A percentile compares a stretch with the other conserved stretches of the same genome.
Evolutionary conservation across 1,284 basidiomycete genomes (phyloP).

Genomic region (Inonotus obliquus): DNA sequence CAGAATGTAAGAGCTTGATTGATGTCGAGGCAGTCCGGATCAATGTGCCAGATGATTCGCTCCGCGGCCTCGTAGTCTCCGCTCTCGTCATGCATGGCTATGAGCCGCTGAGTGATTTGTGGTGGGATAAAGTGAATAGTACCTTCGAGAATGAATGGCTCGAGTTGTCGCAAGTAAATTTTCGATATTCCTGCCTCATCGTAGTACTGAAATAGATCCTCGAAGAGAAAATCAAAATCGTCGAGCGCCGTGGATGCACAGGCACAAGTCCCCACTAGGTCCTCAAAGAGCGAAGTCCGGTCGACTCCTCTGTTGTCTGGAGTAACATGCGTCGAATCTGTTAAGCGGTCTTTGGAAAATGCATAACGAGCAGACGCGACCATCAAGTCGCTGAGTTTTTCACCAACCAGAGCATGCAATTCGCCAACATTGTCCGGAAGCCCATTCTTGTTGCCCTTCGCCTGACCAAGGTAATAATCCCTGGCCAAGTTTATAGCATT

Average conservation of each 20-base stretch:
- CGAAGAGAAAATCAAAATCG: slow-evolving; percentile 85
- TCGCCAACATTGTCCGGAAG: slow-evolving; percentile 66
- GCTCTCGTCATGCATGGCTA: slow-evolving; percentile 74
- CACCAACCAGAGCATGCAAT: slow-evolving; percentile 65
- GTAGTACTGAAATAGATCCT: slow-evolving; percentile 90
- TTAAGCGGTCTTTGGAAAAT: slow-evolving; percentile 93
- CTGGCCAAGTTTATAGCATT: slow-evolving; percentile 85
- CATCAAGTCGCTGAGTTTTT: slow-evolving; percentile 81
- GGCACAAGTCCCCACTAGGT: slow-evolving; percentile 77
- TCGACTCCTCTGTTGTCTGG: slow-evolving; percentile 89
- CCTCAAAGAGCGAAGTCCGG: slow-evolving; percentile 86
- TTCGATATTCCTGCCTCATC: slow-evolving; percentile 78
- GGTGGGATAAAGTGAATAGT: slow-evolving; percentile 76
- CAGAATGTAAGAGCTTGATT: slow-evolving; percentile 91
- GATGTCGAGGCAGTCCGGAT: slow-evolving; percentile 87
- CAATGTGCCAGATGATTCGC: slow-evolving; percentile 92
- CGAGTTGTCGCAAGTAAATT: slow-evolving; percentile 86
- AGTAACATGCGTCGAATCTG: slow-evolving; percentile 80
- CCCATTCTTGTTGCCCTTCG: slow-evolving; percentile 84
- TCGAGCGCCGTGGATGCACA: slow-evolving; percentile 79
- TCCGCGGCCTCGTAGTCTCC: slow-evolving; percentile 77
- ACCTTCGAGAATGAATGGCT: slow-evolving; percentile 79
- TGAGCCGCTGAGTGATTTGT: slow-evolving; percentile 80
- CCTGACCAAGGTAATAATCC: slow-evolving; percentile 78
- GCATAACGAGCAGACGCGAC: slow-evolving; percentile 83